These are phyloP conservation scores for Ambrosiella beaveri DNA, from an alignment of 2,329 filamentous ascomycete genomes.

Conservation along the genomic window DNA sequence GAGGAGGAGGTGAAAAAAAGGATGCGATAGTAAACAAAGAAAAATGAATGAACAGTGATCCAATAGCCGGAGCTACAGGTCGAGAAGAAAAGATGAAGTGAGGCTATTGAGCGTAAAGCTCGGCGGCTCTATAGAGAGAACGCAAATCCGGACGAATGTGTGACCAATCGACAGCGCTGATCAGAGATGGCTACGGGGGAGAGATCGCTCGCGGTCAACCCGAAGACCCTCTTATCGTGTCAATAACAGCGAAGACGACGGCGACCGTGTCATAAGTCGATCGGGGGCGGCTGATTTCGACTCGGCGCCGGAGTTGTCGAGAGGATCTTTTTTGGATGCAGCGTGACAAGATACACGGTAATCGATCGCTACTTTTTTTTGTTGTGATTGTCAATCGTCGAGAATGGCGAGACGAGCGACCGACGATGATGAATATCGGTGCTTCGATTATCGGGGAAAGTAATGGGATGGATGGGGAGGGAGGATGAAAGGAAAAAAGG, in stretches of 20 bases:
- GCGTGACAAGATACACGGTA: neutral
- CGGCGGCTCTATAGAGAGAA: neutral
- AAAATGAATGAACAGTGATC: neutral
- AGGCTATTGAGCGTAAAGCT: neutral
- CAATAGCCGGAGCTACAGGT: neutral
- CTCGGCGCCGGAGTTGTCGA: neutral
- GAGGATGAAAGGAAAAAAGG: neutral
- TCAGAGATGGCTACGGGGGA: neutral
- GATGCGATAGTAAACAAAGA: constrained; percentile 12
- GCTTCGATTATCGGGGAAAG: neutral
- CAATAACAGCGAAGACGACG: neutral
- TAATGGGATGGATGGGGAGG: neutral
- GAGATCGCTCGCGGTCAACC: neutral
- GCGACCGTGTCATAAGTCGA: neutral
- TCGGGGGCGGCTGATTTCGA: neutral
- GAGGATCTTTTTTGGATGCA: neutral
- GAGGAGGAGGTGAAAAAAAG: constrained; percentile 3
- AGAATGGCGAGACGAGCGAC: neutral
- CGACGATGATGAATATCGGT: neutral
- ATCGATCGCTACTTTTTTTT: neutral
- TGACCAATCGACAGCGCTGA: neutral
- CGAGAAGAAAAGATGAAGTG: neutral
- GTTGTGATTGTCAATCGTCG: neutral
- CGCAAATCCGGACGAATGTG: neutral
- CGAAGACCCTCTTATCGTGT: neutral